These are phyloP conservation scores for Wickerhamiella cacticola DNA, from an alignment of 805 yeast species.

Conservation along the genomic window DNA sequence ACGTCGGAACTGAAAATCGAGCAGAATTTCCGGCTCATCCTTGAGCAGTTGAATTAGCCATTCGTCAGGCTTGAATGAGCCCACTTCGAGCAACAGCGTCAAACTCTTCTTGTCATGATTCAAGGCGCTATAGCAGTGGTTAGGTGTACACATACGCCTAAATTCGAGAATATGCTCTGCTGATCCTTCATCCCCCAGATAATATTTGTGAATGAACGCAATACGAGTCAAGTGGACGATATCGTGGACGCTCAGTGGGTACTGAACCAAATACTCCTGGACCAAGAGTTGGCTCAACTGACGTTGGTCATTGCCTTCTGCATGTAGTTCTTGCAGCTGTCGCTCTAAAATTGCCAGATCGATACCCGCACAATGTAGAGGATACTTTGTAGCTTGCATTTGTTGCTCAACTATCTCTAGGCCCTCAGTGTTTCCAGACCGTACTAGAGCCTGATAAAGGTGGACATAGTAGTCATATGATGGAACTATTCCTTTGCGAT, in stretches of 20 bases:
- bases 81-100: neutral
- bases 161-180: constrained; percentile 8
- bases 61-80: neutral
- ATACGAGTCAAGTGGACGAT: constrained; percentile 18
- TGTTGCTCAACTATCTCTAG: constrained; percentile 10
- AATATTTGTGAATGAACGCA: constrained; percentile 13
- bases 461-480: constrained; percentile 15
- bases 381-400: constrained; percentile 15
- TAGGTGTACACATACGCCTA: constrained; percentile 4
- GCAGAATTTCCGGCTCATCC: neutral
- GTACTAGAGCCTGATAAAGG: constrained; percentile 14
- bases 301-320: neutral
- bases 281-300: constrained; percentile 12
- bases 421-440: neutral
- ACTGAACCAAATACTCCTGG: constrained; percentile 18
- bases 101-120: constrained; percentile 8
- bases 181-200: neutral
- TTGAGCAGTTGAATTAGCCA: neutral
- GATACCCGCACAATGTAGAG: constrained; percentile 21
- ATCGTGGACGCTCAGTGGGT: constrained; percentile 19
- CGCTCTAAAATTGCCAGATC: constrained; percentile 20
- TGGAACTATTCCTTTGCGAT: constrained; percentile 16
- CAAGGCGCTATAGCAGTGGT: neutral
- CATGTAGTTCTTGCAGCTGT: neutral
- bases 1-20: constrained; percentile 2